A percentile compares a stretch with the other conserved stretches of the same genome.
These are phyloP conservation scores for Desmodesmus armatus DNA, from an alignment of 139 green algal species.

Conservation along the genomic window DNA sequence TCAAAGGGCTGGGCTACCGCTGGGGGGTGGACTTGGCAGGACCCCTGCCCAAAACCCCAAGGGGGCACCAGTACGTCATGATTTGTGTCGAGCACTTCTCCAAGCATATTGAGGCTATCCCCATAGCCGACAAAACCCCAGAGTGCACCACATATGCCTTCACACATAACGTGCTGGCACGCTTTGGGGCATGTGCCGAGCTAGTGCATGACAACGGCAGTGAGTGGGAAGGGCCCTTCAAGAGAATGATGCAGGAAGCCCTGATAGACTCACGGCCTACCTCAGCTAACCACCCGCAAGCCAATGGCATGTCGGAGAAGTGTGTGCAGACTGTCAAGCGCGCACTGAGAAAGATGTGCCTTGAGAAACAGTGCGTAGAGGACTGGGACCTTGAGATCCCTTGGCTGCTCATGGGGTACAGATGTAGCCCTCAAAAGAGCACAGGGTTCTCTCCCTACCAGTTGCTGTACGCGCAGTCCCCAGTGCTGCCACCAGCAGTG, in stretches of 20 bases:
- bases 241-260: background rate
- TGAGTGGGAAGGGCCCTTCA: background rate
- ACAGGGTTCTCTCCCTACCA: constrained; percentile 25
- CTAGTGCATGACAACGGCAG: background rate
- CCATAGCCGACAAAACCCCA: background rate
- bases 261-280: background rate
- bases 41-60: background rate
- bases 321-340: background rate
- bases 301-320: background rate
- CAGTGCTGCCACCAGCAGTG: constrained; percentile 14
- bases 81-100: constrained; percentile 35
- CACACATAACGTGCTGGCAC: background rate
- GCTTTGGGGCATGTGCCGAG: background rate
- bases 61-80: constrained; percentile 33
- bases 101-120: constrained; percentile 29
- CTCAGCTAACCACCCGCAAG: too few relatives aligned
- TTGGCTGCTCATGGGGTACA: constrained; percentile 41
- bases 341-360: constrained; percentile 5
- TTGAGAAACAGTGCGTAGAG: background rate
- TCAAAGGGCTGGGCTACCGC: constrained; percentile 39
- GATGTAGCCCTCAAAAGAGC: constrained; percentile 22
- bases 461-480: constrained; percentile 24
- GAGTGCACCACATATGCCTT: background rate
- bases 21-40: constrained; percentile 38
- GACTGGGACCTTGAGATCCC: constrained; percentile 21